A percentile compares a stretch with the other conserved stretches of the same genome.
These are phyloP conservation scores for Solanum aculeatissimum DNA, from an alignment of 305 asterid genomes.

Conservation along the genomic window DNA sequence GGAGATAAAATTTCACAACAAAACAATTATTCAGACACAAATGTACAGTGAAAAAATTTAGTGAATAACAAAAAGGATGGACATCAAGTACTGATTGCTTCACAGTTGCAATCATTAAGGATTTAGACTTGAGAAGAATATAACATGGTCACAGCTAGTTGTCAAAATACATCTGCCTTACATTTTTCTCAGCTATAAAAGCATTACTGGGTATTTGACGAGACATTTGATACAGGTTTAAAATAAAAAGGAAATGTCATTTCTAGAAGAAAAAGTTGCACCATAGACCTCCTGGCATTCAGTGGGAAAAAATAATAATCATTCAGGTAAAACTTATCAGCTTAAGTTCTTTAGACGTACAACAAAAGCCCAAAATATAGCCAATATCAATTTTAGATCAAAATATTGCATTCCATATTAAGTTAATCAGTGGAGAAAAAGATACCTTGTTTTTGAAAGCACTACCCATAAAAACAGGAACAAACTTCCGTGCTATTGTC, in stretches of 20 bases:
- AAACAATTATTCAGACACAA: background rate
- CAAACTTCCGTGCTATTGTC: conserved; percentile 74
- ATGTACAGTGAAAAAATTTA: background rate
- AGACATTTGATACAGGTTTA: background rate
- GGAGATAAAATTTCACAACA: background rate
- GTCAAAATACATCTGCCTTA: background rate
- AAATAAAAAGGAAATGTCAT: background rate
- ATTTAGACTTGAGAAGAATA: background rate
- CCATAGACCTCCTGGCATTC: background rate
- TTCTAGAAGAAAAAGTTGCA: background rate
- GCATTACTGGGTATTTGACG: background rate
- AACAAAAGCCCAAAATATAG: background rate
- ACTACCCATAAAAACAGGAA: conserved; percentile 99
- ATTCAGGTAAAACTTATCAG: background rate
- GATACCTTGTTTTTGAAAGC: conserved; percentile 96
- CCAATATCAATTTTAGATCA: background rate
- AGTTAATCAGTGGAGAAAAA: background rate
- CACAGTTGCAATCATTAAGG: background rate
- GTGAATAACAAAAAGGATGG: background rate
- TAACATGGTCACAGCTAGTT: background rate
- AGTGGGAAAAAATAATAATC: background rate
- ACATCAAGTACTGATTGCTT: background rate
- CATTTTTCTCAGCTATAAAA: background rate
- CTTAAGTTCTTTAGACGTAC: background rate
- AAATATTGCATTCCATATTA: background rate